Percentiles rank a stretch among this genome's conserved stretches.
phyloP scores from a whole-genome alignment of 1,284 basidiomycete genomes.

The Trametes polyzona region DNA sequence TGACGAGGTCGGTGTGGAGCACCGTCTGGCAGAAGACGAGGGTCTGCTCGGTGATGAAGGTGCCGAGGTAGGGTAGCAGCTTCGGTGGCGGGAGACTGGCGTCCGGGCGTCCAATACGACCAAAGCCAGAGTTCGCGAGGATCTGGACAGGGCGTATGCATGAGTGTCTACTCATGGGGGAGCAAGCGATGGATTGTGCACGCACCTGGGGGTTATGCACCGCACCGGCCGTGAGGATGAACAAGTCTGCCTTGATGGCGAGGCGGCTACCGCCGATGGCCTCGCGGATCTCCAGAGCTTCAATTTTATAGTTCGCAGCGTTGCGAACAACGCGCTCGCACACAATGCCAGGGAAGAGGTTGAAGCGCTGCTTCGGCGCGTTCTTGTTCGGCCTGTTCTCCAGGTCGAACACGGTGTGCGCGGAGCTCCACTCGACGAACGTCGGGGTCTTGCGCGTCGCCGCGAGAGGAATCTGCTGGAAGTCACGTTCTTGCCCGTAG shows the following conservation, averaged over 20 bases:
- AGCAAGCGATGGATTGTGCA: neutral
- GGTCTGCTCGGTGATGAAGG: slow-evolving; percentile 32
- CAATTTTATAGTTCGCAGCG: slow-evolving; percentile 1
- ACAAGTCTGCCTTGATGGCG: slow-evolving; percentile 21
- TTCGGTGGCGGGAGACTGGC: neutral
- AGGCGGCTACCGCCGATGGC: slow-evolving; percentile 8
- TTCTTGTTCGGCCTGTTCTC: slow-evolving; percentile 20
- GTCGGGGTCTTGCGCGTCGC: slow-evolving; percentile 30
- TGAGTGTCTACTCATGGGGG: slow-evolving; percentile 19
- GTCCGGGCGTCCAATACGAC: neutral
- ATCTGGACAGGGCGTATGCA: slow-evolving; percentile 14
- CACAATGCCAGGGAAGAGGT: slow-evolving; percentile 11
- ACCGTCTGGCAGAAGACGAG: slow-evolving; percentile 15
- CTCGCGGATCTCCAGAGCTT: slow-evolving; percentile 13
- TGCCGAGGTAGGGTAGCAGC: slow-evolving; percentile 18
- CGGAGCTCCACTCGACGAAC: slow-evolving; percentile 36
- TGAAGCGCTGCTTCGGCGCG: slow-evolving; percentile 20
- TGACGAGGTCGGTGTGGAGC: slow-evolving; percentile 2
- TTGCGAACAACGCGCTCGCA: slow-evolving; percentile 4
- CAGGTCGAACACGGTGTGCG: slow-evolving; percentile 28
- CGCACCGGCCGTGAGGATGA: slow-evolving; percentile 28
- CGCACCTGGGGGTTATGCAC: slow-evolving; percentile 30
- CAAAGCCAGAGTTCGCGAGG: slow-evolving; percentile 25
- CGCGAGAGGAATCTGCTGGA: slow-evolving; percentile 35
- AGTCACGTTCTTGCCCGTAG: slow-evolving; percentile 15